Conservation (phyloP, 148 eudicot species). For the Vaccinium macrocarpon region DNA sequence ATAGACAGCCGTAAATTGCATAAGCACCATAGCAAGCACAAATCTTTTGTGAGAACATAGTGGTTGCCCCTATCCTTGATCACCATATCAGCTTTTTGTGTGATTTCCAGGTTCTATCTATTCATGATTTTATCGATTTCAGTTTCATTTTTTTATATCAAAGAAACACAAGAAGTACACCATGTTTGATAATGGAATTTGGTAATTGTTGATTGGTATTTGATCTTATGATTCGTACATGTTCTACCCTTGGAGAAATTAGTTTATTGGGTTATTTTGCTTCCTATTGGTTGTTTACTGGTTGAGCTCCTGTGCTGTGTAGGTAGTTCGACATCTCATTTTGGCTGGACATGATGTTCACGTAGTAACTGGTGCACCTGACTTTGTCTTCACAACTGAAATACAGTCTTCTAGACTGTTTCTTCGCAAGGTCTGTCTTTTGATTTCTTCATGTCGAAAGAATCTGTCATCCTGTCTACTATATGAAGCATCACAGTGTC, state of each 20-base stretch:
- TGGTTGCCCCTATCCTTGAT: background rate
- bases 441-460: background rate
- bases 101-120: background rate
- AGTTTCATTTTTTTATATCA: background rate
- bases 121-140: background rate
- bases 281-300: constrained; percentile 11
- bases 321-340: constrained; percentile 91
- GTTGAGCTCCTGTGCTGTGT: constrained; percentile 17
- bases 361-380: constrained; percentile 96
- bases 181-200: background rate
- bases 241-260: background rate
- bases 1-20: background rate
- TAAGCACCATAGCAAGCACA: background rate
- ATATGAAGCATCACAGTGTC: background rate
- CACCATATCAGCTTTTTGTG: background rate
- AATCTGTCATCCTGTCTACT: background rate
- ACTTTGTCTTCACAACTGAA: constrained; percentile 90
- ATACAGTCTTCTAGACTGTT: constrained; percentile 87
- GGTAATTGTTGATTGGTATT: background rate
- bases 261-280: background rate
- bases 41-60: background rate
- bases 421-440: constrained; percentile 72
- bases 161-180: background rate
- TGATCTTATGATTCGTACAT: background rate
- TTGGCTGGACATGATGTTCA: constrained; percentile 94